phyloP scores from a whole-genome alignment of 1,284 basidiomycete species.

The Grifola frondosa region DNA sequence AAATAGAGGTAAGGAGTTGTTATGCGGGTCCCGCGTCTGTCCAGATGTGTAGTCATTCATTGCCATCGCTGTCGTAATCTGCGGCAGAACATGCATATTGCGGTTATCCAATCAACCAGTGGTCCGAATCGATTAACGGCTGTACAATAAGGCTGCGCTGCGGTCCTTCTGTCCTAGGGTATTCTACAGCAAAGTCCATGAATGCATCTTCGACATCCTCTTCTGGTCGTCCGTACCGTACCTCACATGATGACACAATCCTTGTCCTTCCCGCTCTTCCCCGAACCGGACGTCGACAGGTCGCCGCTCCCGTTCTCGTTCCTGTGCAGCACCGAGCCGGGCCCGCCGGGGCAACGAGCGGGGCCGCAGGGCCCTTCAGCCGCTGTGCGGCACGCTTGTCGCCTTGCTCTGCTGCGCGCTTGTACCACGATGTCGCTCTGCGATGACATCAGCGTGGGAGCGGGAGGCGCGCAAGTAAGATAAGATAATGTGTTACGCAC shows the following conservation, averaged over 20 bases:
- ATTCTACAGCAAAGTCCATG: no score
- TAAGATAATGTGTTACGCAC: constrained; percentile 42
- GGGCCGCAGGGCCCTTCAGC: constrained; percentile 65
- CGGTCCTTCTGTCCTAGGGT: no score
- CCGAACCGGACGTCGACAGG: constrained; percentile 30
- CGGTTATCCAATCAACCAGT: no score
- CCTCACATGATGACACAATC: constrained; percentile 84
- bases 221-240: background rate
- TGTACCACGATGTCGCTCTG: constrained; percentile 84
- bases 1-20: no score
- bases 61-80: no score
- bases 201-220: no score
- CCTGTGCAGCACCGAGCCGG: constrained; percentile 57
- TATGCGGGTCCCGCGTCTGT: no score
- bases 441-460: constrained; percentile 6
- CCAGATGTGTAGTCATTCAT: no score
- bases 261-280: constrained; percentile 55
- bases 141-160: no score
- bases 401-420: constrained; percentile 87
- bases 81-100: no score
- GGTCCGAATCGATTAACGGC: no score
- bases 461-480: background rate
- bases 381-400: constrained; percentile 93
- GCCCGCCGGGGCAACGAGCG: constrained; percentile 57
- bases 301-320: constrained; percentile 41